A percentile compares a stretch with the other conserved stretches of the same genome.
Conservation (phyloP, 148 eudicot species). For the Nepenthes mirabilis region DNA sequence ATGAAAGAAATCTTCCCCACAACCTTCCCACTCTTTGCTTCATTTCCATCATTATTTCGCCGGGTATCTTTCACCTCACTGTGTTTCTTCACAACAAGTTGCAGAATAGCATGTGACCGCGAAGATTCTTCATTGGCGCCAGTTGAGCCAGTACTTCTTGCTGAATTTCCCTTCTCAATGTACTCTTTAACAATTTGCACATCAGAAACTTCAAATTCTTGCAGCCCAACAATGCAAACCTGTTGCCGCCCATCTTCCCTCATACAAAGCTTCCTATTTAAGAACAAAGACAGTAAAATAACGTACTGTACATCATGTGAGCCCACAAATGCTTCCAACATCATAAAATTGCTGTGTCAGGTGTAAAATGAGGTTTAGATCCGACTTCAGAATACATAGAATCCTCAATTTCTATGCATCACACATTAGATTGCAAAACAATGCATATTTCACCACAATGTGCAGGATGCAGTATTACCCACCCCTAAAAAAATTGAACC, state of each 20-base stretch:
- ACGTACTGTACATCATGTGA: not conserved
- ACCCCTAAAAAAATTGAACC: no score
- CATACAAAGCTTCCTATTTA: slow-evolving; percentile 82
- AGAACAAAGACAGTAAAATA: slow-evolving; percentile 2
- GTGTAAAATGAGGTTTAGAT: not conserved
- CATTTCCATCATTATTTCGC: slow-evolving; percentile 62
- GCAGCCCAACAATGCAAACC: slow-evolving; percentile 96
- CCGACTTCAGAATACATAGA: not conserved
- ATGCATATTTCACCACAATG: no score
- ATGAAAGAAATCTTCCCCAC: slow-evolving; percentile 95
- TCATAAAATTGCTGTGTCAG: not conserved
- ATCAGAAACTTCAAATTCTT: slow-evolving; percentile 96
- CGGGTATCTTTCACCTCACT: slow-evolving; percentile 62
- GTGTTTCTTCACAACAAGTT: slow-evolving; percentile 91
- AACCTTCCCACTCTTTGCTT: slow-evolving; percentile 65
- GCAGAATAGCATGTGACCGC: slow-evolving; percentile 96
- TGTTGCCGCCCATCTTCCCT: slow-evolving; percentile 98
- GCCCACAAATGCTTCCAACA: slow-evolving; percentile 1
- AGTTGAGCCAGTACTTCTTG: slow-evolving; percentile 95
- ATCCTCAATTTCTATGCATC: no score
- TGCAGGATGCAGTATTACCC: no score
- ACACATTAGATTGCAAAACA: no score
- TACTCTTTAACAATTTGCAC: slow-evolving; percentile 94
- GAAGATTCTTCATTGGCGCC: slow-evolving; percentile 99
- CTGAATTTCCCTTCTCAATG: slow-evolving; percentile 80